phyloP scores from a whole-genome alignment of 2,329 filamentous ascomycete genomes.

The Penicillium freii region DNA sequence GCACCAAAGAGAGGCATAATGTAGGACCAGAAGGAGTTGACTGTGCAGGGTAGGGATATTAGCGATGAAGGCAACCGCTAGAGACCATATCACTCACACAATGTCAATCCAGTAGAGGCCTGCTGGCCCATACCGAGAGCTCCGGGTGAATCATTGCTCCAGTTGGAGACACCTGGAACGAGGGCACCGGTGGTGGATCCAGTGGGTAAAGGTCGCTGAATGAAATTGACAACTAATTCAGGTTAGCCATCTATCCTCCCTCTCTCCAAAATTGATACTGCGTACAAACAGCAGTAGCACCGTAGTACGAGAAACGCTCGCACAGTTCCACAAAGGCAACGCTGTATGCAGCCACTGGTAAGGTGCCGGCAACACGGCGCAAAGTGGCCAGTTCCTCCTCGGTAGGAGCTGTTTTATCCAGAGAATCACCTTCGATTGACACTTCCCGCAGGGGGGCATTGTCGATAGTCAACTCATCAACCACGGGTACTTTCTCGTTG shows the following conservation, averaged over 20 bases:
- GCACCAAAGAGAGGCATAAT: conserved; percentile 59
- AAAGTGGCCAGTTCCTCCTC: conserved; percentile 36
- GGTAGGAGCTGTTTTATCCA: conserved; percentile 26
- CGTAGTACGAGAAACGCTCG: conserved; percentile 77
- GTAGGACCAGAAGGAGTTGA: conserved; percentile 64
- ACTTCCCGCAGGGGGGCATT: background rate
- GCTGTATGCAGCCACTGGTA: conserved; percentile 66
- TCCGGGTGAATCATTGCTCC: conserved; percentile 40
- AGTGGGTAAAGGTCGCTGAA: conserved; percentile 55
- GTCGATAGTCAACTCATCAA: conserved; percentile 15
- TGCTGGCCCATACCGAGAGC: conserved; percentile 60
- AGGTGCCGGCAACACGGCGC: conserved; percentile 39
- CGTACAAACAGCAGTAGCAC: conserved; percentile 64
- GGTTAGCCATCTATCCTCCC: conserved; percentile 11
- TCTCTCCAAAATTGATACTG: conserved; percentile 13
- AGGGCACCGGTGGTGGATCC: conserved; percentile 55
- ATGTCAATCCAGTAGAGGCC: conserved; percentile 52
- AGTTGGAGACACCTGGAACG: conserved; percentile 13
- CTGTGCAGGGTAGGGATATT: conserved; percentile 11
- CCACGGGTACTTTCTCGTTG: conserved; percentile 9
- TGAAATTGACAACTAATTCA: conserved; percentile 58
- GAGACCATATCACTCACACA: conserved; percentile 36
- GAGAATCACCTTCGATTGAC: conserved; percentile 1
- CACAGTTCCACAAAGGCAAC: conserved; percentile 72
- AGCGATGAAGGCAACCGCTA: background rate